Conservation (phyloP, 495 filamentous ascomycete genomes). For the Penicillium crystallinum region DNA sequence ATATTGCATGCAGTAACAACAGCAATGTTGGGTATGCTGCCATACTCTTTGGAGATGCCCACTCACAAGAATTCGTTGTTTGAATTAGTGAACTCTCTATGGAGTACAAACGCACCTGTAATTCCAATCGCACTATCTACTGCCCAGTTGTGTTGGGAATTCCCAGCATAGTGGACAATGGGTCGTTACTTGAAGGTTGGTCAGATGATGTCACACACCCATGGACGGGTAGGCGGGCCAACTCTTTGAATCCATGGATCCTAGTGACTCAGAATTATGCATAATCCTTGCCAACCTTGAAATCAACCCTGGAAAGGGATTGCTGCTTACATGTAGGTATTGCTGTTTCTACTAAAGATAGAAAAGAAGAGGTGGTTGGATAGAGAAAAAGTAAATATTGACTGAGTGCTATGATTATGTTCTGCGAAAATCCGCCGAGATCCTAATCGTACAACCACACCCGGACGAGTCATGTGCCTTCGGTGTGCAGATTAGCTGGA, state of each 20-base stretch:
- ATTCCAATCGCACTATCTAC: no score
- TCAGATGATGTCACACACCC: not conserved
- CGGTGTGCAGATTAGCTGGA: slow-evolving; percentile 4
- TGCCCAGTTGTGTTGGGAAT: not conserved
- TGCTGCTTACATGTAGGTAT: not conserved
- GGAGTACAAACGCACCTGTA: no score
- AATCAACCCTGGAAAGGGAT: not conserved
- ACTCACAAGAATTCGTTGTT: not conserved
- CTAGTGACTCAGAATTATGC: not conserved
- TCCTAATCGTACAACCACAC: slow-evolving; percentile 18
- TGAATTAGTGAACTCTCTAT: no score
- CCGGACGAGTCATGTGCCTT: not conserved
- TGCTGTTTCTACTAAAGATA: not conserved
- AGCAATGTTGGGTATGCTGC: not conserved
- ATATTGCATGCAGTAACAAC: not conserved
- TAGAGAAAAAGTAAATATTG: slow-evolving; percentile 9
- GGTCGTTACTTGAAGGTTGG: not conserved
- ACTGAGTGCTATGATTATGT: slow-evolving; percentile 19
- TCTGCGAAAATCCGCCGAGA: slow-evolving; percentile 10
- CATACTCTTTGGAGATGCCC: not conserved
- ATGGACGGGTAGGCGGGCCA: not conserved
- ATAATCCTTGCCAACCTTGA: not conserved
- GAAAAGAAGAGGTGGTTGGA: not conserved
- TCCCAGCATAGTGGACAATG: not conserved
- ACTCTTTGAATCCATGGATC: not conserved